Evolutionary conservation across 352 stramenopile species (phyloP).

Genomic region (Achlya hypogyna): DNA sequence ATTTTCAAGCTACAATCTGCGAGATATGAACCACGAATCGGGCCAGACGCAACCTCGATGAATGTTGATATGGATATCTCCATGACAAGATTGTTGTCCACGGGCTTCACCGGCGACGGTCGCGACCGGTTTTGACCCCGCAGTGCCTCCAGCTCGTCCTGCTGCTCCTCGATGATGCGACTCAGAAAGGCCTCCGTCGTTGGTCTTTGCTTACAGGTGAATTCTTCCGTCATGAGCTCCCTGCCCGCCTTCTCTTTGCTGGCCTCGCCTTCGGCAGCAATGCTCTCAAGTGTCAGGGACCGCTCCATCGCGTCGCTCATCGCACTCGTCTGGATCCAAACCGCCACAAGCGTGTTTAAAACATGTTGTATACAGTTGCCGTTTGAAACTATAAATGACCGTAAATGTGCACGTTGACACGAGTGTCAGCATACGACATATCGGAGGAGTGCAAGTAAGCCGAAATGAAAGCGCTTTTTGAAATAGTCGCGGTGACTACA

Average conservation of each 20-base stretch:
- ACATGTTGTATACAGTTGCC: neutral
- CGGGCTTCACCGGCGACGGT: neutral
- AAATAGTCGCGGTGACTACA: too few species aligned
- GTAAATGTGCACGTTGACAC: too few species aligned
- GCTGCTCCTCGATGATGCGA: neutral
- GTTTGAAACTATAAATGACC: neutral
- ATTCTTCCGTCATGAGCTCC: too few species aligned
- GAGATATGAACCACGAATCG: neutral
- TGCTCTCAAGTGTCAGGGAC: neutral
- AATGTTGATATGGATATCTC: neutral
- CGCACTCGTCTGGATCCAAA: neutral
- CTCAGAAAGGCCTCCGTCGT: neutral
- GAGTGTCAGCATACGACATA: too few species aligned
- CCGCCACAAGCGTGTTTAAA: neutral
- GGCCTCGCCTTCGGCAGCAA: neutral
- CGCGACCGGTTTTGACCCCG: neutral
- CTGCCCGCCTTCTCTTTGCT: too few species aligned
- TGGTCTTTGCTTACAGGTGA: too few species aligned
- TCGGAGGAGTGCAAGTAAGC: too few species aligned
- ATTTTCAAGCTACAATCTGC: neutral
- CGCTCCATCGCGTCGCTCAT: neutral
- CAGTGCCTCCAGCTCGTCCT: neutral
- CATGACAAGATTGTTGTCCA: neutral
- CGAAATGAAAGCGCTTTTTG: too few species aligned
- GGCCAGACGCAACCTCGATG: neutral